These are phyloP conservation scores for Phytopythium mirpurense DNA, from an alignment of 352 stramenopile genomes.

Conservation along the genomic window DNA sequence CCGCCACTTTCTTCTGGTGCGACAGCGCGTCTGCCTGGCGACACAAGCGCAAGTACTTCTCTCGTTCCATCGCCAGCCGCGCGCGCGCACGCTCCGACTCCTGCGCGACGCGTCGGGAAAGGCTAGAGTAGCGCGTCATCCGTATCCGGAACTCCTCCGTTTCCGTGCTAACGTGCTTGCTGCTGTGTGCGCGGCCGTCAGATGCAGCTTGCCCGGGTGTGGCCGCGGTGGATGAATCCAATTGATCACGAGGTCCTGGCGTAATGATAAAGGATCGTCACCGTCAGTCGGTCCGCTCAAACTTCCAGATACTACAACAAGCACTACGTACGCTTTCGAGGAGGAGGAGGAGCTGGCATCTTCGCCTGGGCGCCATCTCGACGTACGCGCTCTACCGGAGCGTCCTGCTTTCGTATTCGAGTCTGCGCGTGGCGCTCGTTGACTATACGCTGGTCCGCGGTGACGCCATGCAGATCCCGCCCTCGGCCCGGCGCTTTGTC, in stretches of 20 bases:
- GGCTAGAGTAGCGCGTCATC: constrained; percentile 41
- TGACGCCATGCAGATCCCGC: constrained; percentile 8
- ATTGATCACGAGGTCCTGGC: constrained; percentile 4
- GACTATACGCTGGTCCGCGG: constrained; percentile 2
- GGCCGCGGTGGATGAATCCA: neutral
- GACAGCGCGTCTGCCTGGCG: constrained; percentile 28
- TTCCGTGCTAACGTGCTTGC: neutral
- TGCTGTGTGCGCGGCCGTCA: neutral
- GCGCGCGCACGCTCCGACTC: constrained; percentile 26
- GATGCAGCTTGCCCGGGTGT: neutral
- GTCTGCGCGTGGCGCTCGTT: constrained; percentile 31
- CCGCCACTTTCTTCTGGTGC: constrained; percentile 58
- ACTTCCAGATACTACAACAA: neutral
- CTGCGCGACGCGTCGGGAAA: constrained; percentile 32
- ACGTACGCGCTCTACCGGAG: constrained; percentile 15
- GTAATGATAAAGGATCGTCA: neutral
- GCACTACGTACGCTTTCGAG: constrained; percentile 20
- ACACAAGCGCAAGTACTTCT: constrained; percentile 41
- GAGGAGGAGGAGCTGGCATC: neutral
- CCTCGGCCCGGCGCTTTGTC: neutral
- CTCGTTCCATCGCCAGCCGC: constrained; percentile 33
- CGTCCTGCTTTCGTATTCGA: constrained; percentile 29
- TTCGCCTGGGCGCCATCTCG: constrained; percentile 7
- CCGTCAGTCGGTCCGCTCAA: neutral
- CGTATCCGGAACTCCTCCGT: constrained; percentile 53